A percentile compares a stretch with the other conserved stretches of the same genome.
Conservation (phyloP, 495 filamentous ascomycete genomes). For the Aspergillus taichungensis region DNA sequence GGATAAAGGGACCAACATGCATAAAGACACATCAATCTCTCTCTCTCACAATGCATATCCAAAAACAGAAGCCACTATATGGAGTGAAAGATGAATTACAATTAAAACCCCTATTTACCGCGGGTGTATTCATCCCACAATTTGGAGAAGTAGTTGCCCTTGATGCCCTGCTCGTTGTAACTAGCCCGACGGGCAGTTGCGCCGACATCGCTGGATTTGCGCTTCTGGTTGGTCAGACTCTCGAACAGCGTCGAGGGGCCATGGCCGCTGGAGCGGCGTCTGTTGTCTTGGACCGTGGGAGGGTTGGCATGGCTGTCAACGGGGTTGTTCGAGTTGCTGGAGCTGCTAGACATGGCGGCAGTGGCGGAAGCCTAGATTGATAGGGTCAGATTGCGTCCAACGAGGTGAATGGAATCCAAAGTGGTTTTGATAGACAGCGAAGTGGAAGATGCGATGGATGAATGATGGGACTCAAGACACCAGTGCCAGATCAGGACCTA, state of each 20-base stretch:
- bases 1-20: no score
- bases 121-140: slow-evolving; percentile 47
- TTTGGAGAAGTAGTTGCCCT: slow-evolving; percentile 38
- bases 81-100: neutral
- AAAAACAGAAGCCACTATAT: neutral
- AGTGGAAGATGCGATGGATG: neutral
- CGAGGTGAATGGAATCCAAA: neutral
- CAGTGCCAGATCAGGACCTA: neutral
- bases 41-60: neutral
- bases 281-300: slow-evolving; percentile 15
- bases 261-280: slow-evolving; percentile 25
- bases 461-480: no score
- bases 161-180: slow-evolving; percentile 40
- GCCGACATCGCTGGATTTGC: slow-evolving; percentile 31
- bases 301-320: slow-evolving; percentile 1
- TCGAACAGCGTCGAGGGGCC: slow-evolving; percentile 32
- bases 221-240: slow-evolving; percentile 43
- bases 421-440: neutral
- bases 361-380: slow-evolving; percentile 8
- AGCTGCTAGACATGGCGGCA: slow-evolving; percentile 8
- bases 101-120: slow-evolving; percentile 11
- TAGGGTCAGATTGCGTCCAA: neutral
- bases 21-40: no score
- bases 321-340: neutral
- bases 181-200: slow-evolving; percentile 34